Evolutionary conservation across 768 basidiomycete species (phyloP), one percentile per base, ranked within the genome.

Genomic region (Tricholoma bakamatsutake): DNA sequence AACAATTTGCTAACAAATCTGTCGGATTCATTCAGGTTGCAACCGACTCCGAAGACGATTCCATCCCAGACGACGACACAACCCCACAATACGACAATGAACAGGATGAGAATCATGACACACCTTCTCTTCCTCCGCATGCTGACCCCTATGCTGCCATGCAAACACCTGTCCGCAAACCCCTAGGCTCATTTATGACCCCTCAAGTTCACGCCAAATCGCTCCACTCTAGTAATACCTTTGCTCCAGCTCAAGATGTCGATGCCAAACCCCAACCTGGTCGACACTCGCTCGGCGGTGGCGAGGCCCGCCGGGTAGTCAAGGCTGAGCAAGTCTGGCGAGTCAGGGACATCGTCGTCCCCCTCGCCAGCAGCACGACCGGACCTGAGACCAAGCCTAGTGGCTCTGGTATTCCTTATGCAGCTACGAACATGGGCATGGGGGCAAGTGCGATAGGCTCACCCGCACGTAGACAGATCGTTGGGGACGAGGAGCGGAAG

Each of bases 261-360:
- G 57, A 43, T 17, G 52, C 33, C 40, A 45, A 27, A 3, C 30
- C 46, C 12, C 58, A 51, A 5, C 39, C 59, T 17, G 61, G 53
- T 51, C 52, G 72, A 56, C 69, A 74, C 56, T 83, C 82, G 0
- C 65, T 81, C 21, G 80, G 77, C 10, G 75, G 74, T 0, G 71
- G 71, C 1, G 79, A 77, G 35, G 73, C 81, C 1, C 73, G 75
- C 34, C 71, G 81, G 11, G 73, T 83, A 7, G 64, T 78, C 9
- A 50, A 35, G 1, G 62, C 80, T 2, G 76, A 80, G 30, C 72
- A 77, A 40, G 73, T 79, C 12, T 85, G 82, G 85, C 76, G 72
- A 52, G 79, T 84, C 9, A 72, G 69, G 43, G 84, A 84, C 53
- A 74, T 85, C 35, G 73, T 81, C 12, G 71, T 83, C 2, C 78